phyloP scores from a whole-genome alignment of 805 yeast genomes.

The Isabelozyma pseudorhagii region DNA sequence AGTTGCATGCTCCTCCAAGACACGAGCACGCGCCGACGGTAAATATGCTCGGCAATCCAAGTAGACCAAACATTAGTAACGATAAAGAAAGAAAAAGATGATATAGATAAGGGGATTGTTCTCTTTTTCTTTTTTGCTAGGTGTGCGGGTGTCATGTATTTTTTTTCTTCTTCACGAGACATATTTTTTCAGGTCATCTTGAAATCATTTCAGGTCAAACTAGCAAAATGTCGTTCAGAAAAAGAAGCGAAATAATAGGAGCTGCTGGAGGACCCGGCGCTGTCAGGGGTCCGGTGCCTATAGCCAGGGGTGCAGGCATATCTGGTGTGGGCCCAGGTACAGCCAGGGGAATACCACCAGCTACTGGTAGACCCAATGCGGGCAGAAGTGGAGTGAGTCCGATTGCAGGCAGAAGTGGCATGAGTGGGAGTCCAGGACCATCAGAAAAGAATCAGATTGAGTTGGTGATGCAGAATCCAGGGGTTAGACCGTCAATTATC shows the following conservation, averaged over 20 bases:
- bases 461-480: conserved; percentile 39
- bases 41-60: not conserved
- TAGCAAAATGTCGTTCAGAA: conserved; percentile 38
- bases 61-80: not conserved
- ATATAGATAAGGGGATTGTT: not conserved
- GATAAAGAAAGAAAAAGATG: not conserved
- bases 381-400: not conserved
- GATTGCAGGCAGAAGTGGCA: not conserved
- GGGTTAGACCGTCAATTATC: conserved; percentile 70
- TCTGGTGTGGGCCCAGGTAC: conserved; percentile 3
- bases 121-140: not conserved
- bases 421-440: not conserved
- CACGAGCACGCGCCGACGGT: not conserved
- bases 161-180: too few species aligned
- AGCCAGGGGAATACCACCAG: conserved; percentile 1
- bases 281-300: conserved; percentile 2
- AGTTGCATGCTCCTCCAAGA: conserved; percentile 39
- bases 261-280: not conserved
- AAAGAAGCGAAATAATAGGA: conserved; percentile 38
- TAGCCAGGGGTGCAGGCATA: not conserved
- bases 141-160: not conserved
- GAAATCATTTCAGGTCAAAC: not conserved
- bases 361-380: conserved; percentile 4
- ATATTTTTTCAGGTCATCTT: not conserved
- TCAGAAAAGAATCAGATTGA: not conserved